Percentiles rank a stretch among this genome's conserved stretches.
Conservation (phyloP, 2,329 filamentous ascomycete species). For the Hansfordia pulvinata region DNA sequence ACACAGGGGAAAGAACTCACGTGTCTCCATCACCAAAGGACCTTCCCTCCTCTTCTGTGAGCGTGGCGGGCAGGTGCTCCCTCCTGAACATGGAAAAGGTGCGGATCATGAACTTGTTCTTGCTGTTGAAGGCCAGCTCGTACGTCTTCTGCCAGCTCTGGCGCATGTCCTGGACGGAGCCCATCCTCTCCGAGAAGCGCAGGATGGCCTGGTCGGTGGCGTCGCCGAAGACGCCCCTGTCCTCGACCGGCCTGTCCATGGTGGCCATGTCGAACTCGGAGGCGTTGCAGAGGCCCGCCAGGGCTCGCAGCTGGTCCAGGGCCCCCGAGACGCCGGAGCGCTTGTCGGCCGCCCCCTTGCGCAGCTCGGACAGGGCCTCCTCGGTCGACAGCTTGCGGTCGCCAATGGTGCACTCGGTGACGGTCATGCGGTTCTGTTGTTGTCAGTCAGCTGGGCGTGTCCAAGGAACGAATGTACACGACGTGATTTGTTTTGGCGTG, state of each 20-base stretch:
- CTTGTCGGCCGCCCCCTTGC: conserved; percentile 10
- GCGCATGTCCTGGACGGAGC: conserved; percentile 44
- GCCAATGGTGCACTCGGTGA: conserved; percentile 54
- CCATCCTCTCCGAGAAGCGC: conserved; percentile 54
- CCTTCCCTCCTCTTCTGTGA: conserved; percentile 20
- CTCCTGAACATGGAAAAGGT: conserved; percentile 33
- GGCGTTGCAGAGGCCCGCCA: conserved; percentile 59
- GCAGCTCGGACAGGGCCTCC: conserved; percentile 30
- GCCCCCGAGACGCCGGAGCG: conserved; percentile 21
- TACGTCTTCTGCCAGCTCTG: conserved; percentile 52
- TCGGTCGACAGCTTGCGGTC: conserved; percentile 31
- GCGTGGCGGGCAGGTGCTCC: conserved; percentile 21
- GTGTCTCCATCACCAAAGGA: conserved; percentile 22
- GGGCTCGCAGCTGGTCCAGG: conserved; percentile 42
- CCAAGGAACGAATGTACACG: neutral
- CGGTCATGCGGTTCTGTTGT: conserved; percentile 53
- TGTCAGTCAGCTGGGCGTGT: neutral
- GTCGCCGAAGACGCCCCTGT: conserved; percentile 58
- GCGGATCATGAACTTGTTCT: conserved; percentile 71
- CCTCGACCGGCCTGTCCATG: conserved; percentile 38
- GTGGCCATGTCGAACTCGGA: conserved; percentile 61
- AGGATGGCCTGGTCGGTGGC: conserved; percentile 66
- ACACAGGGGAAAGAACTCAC: conserved; percentile 17
- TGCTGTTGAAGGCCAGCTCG: conserved; percentile 65
- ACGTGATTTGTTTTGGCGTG: too few species aligned